phyloP scores from a whole-genome alignment of 2,329 filamentous ascomycete genomes.

The Hypoxylon sp. region DNA sequence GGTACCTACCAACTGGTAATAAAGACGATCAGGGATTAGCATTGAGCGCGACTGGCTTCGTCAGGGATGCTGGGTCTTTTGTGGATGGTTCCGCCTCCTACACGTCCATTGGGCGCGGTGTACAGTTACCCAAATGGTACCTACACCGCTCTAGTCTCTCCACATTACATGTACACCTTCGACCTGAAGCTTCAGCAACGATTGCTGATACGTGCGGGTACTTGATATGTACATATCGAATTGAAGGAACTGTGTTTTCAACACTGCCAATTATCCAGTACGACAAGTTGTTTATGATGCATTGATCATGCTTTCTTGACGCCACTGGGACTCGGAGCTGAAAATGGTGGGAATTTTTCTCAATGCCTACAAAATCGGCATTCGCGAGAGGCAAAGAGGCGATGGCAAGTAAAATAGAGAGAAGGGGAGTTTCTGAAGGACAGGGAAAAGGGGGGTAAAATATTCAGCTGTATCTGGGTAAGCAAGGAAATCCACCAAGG shows the following conservation, averaged over 20 bases:
- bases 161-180: constrained; percentile 22
- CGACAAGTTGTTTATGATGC: too few species aligned
- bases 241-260: too few species aligned
- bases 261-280: too few species aligned
- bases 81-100: constrained; percentile 34
- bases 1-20: constrained; percentile 34
- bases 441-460: constrained; percentile 30
- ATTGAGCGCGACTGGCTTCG: constrained; percentile 34
- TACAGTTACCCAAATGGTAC: constrained; percentile 24
- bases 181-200: constrained; percentile 15
- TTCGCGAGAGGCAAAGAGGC: constrained; percentile 16
- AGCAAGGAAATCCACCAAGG: constrained; percentile 28
- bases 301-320: constrained; percentile 15
- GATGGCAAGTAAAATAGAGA: neutral
- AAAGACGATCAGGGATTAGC: constrained; percentile 34
- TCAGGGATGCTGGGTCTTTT: constrained; percentile 37
- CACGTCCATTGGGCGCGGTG: constrained; percentile 17
- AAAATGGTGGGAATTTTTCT: too few species aligned
- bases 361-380: constrained; percentile 12
- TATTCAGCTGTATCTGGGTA: constrained; percentile 30
- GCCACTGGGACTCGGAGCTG: constrained; percentile 10
- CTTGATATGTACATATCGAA: too few species aligned
- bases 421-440: constrained; percentile 10
- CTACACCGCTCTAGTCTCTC: constrained; percentile 36
- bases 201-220: too few species aligned